Base-by-base conservation (phyloP, 129 eudicot species). In the Erigeron canadensis region DNA sequence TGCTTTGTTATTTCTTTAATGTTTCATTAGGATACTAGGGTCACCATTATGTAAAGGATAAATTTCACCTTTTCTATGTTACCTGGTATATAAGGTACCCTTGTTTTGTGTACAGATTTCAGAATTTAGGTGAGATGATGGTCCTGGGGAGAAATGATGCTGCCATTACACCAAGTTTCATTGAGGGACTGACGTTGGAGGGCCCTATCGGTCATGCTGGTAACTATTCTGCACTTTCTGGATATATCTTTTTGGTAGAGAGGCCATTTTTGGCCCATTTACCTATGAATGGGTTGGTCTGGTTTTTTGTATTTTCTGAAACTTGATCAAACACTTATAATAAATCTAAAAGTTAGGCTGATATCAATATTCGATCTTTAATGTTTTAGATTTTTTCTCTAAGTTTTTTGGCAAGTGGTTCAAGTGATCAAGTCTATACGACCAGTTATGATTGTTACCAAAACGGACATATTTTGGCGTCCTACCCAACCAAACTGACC, bases 81-180 rank as follows among this genome's bases (percentile, higher is more conserved):
- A 57, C 13, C 56, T 71, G 41, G 7, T 22, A 23, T 16, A 40
- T 43, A 53, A 63, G 37, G 15, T 50, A 68, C 42, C 38, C 45
- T 37, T 76, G 55, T 66, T 37, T 34, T 61, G 68, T 12, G 13
- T 74, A 68, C 89, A 95, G 99, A 84, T 95, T 85, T 45, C 99
- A 95, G 77, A 90, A 95, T 81, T 81, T 95, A 72, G 99, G 99
- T 13, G 99, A 95, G 89, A 95, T 95, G 99, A 87, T 95, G 99
- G 89, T 89, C 61, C 79, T 95, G 17, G 97, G 97, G 79, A 95
- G 87, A 75, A 70, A 75, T 11, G 97, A 95, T 80, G 99, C 94
- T 69, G 93, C 99, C 65, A 70, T 90, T 76, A 78, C 99, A 63
- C 99, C 97, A 63, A 95, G 89, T 83, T 95, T 95, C 70, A 73